Percentiles rank a stretch among this genome's conserved stretches.
Conservation (phyloP, 2,329 filamentous ascomycete species). For the Metarhizium album region DNA sequence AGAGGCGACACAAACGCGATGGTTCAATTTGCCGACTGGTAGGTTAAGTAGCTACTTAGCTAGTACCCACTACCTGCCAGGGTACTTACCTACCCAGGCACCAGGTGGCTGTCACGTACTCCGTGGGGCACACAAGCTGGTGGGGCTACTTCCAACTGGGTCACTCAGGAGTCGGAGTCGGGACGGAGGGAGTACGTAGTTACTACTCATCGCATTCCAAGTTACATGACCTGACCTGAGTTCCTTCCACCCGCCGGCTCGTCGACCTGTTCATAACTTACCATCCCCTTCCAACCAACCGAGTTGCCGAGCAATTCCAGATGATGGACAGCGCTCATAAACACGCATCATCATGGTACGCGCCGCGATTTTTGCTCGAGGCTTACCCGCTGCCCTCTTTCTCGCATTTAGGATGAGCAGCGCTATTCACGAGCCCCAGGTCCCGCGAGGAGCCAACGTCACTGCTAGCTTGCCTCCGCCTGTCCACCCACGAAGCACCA, state of each 20-base stretch:
- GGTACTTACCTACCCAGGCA: too few relatives aligned
- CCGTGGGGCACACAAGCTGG: too few relatives aligned
- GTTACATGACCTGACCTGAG: too few relatives aligned
- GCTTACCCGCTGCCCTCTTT: not conserved
- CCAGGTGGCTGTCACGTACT: too few relatives aligned
- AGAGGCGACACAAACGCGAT: too few relatives aligned
- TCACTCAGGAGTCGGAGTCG: not conserved
- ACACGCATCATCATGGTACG: slow-evolving; percentile 6
- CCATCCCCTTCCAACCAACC: not conserved
- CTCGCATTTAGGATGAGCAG: not conserved
- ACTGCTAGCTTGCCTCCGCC: not conserved
- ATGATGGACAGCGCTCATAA: slow-evolving; percentile 4
- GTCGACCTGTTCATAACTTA: not conserved
- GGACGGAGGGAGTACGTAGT: too few relatives aligned
- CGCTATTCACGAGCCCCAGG: not conserved
- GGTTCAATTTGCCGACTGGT: too few relatives aligned
- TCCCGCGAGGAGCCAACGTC: not conserved
- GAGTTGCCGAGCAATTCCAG: not conserved
- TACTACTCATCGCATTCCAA: too few relatives aligned
- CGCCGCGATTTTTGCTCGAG: not conserved
- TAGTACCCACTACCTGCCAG: too few relatives aligned
- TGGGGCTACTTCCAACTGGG: not conserved
- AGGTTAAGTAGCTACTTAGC: too few relatives aligned
- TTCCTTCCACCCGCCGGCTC: not conserved
- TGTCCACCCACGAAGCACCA: not conserved